These are phyloP conservation scores for Acephala macrosclerotiorum DNA, from an alignment of 2,329 filamentous ascomycete species.

Conservation along the genomic window DNA sequence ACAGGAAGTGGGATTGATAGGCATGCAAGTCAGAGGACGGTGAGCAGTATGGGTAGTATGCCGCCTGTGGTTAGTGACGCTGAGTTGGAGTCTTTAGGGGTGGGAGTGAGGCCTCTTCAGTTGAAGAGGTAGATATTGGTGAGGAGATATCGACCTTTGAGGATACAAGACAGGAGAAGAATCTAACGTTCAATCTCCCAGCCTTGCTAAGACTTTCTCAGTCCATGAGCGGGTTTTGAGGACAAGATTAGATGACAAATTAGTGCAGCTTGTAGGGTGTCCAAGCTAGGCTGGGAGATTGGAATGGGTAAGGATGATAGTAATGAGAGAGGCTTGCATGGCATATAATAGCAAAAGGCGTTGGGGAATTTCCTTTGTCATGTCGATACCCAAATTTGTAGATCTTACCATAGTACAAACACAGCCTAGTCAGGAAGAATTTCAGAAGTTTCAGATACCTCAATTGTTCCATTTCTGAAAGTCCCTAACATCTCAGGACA, in stretches of 20 bases:
- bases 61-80: slow-evolving; percentile 32
- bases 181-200: too few species aligned
- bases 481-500: too few species aligned
- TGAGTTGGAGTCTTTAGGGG: slow-evolving; percentile 36
- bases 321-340: background rate
- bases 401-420: background rate
- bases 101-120: slow-evolving; percentile 28
- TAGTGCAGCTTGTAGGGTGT: too few species aligned
- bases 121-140: background rate
- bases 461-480: too few species aligned
- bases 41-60: slow-evolving; percentile 31
- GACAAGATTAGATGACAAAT: too few species aligned
- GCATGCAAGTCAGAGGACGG: slow-evolving; percentile 32
- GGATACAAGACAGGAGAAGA: too few species aligned
- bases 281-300: too few species aligned
- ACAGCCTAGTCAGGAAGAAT: slow-evolving; percentile 1
- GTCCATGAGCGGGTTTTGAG: too few species aligned
- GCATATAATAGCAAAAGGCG: background rate
- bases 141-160: too few species aligned
- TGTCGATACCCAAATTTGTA: background rate
- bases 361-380: background rate
- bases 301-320: background rate
- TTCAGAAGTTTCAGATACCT: background rate
- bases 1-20: slow-evolving; percentile 23
- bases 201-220: too few species aligned